Percentiles rank a stretch among this genome's conserved stretches.
Evolutionary conservation across 306 rosid species (phyloP).

Genomic region (Quercus agrifolia): DNA sequence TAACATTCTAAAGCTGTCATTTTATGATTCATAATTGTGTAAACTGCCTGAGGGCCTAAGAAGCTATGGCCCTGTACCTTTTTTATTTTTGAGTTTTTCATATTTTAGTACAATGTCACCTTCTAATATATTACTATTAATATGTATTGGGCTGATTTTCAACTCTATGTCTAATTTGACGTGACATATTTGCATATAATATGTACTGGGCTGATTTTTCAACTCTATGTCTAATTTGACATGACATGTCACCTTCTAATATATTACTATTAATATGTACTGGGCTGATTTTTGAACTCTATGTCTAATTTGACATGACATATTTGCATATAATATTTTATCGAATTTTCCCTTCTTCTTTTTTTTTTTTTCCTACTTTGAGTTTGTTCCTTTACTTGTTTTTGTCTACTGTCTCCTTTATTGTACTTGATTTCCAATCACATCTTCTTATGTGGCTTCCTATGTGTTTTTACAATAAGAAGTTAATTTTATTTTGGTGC

Average conservation of each 20-base stretch:
- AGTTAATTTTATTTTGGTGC: background rate
- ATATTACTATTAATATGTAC: no score
- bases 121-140: no score
- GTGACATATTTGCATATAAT: no score
- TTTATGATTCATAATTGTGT: background rate
- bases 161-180: no score
- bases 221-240: no score
- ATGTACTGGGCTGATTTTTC: no score
- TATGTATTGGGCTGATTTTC: no score
- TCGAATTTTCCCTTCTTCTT: background rate
- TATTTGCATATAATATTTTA: no score
- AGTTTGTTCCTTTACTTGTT: background rate
- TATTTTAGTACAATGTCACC: background rate
- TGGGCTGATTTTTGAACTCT: no score
- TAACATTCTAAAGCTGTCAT: background rate
- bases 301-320: no score
- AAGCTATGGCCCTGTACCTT: background rate
- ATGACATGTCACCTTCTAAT: no score
- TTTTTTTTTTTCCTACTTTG: background rate
- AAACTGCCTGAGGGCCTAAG: background rate
- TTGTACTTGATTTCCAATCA: background rate
- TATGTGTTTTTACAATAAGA: background rate
- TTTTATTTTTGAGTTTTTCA: background rate
- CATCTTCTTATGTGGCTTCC: background rate
- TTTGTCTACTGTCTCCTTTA: background rate